phyloP scores from a whole-genome alignment of 192 early-diverging fungal species.

The Thamnidium elegans region DNA sequence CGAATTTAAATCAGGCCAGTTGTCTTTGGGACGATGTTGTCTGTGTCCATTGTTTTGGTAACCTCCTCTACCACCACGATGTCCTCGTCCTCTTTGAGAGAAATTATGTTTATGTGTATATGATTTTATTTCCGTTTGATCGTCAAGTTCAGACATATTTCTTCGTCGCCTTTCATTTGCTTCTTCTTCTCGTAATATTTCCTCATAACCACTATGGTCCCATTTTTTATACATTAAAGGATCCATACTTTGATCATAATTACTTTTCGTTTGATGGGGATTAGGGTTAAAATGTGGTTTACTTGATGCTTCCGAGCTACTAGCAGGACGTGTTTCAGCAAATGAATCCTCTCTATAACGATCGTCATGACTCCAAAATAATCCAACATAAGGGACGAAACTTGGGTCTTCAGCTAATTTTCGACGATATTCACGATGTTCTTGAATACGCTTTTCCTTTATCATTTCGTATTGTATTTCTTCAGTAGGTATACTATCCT shows the following conservation, averaged over 20 bases:
- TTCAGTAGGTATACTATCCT: not conserved
- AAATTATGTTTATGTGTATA: too few relatives aligned
- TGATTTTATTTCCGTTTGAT: not conserved
- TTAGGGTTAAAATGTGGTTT: too few relatives aligned
- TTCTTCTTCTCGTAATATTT: conserved; percentile 47
- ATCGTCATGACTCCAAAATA: conserved; percentile 60
- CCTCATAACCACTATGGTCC: conserved; percentile 53
- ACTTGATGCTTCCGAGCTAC: too few relatives aligned
- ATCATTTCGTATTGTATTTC: not conserved
- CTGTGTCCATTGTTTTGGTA: too few relatives aligned
- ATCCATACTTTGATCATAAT: conserved; percentile 7
- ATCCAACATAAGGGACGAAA: conserved; percentile 54
- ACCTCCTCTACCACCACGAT: not conserved
- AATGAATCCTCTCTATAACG: conserved; percentile 50
- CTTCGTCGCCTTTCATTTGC: conserved; percentile 16
- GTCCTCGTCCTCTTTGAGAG: conserved; percentile 11
- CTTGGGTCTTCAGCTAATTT: conserved; percentile 55
- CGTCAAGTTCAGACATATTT: not conserved
- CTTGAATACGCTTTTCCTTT: conserved; percentile 30
- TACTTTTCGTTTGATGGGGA: conserved; percentile 6
- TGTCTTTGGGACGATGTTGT: not conserved
- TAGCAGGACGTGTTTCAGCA: conserved; percentile 30
- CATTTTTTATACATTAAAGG: conserved; percentile 27
- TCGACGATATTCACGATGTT: conserved; percentile 50
- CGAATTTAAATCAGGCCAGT: conserved; percentile 2